Evolutionary conservation across 2,329 filamentous ascomycete species (phyloP), one percentile per base, ranked within the genome.

Genomic region (Phialophora verrucosa): DNA sequence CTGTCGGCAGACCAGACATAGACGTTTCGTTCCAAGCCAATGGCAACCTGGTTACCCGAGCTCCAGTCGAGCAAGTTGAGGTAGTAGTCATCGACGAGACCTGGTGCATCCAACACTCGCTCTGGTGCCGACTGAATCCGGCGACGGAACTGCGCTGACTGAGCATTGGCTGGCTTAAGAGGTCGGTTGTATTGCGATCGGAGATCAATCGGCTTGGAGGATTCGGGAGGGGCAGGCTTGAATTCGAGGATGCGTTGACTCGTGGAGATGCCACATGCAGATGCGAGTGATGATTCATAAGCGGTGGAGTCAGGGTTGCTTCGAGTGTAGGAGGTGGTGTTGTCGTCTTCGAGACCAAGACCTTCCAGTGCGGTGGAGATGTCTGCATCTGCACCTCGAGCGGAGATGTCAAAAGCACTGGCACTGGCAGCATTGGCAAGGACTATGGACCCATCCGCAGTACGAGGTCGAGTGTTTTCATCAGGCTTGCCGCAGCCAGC

Each of bases 31-130:
- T 98, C 95, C 12, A 99, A 88, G 64, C 94, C 95, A 77, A 99
- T 98, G 57, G 95, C 95, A 62, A 99, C 94, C 80, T 99, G 95
- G 84, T 99, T 99, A 67, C 91, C 90, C 6, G 93, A 95, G 77
- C 93, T 97, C 95, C 95, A 99, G 83, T 99, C 95, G 29, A 99
- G 88, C 47, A 99, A 86, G 84, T 99, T 99, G 74, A 99, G 90
- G 79, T 99, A 99, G 86, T 98, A 99, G 82, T 99, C 95, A 75
- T 99, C 95, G 68, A 98, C 91, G 61, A 99, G 88, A 63, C 94
- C 95, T 5, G 95, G 95, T 4, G 95, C 95, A 80, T 99, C 95
- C 29, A 99, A 87, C 14, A 99, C 95, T 71, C 95, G 91, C 81
- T 99, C 95, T 11, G 95, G 95, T 12, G 94, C 93, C 7, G 95